Conservation (phyloP, 2,329 filamentous ascomycete genomes). For the Penicillium sp. region DNA sequence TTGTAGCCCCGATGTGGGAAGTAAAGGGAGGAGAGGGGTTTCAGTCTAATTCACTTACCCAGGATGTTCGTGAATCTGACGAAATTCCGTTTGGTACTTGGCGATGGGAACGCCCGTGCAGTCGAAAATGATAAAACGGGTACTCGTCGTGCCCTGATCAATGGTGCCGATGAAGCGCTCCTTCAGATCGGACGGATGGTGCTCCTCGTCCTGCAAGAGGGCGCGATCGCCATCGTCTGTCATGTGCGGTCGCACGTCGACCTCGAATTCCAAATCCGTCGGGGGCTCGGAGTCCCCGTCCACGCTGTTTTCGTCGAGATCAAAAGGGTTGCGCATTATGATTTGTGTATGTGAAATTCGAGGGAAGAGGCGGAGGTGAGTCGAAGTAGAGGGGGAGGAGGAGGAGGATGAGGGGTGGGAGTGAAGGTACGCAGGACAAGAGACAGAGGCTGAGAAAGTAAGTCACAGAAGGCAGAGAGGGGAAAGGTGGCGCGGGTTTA, state of each 20-base stretch:
- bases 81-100: conserved; percentile 83
- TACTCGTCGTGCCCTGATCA: conserved; percentile 88
- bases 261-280: conserved; percentile 14
- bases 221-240: conserved; percentile 39
- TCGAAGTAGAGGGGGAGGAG: background rate
- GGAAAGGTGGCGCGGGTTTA: background rate
- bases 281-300: conserved; percentile 26
- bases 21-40: conserved; percentile 18
- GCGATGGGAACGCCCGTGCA: conserved; percentile 74
- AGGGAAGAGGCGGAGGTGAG: background rate
- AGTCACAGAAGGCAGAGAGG: background rate
- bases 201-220: conserved; percentile 36
- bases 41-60: conserved; percentile 60
- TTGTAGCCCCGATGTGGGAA: background rate
- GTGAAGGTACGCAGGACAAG: background rate
- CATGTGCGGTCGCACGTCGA: conserved; percentile 31
- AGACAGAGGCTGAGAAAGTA: background rate
- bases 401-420: background rate
- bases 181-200: conserved; percentile 35
- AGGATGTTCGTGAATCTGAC: conserved; percentile 79
- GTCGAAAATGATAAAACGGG: conserved; percentile 89
- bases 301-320: conserved; percentile 30
- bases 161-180: conserved; percentile 75
- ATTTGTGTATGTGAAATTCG: background rate
- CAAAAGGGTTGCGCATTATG: conserved; percentile 35